Evolutionary conservation across 73 alveolate genomes (phyloP), one percentile per base, ranked within the genome.

Genomic region (Tetrahymena elliotti): DNA sequence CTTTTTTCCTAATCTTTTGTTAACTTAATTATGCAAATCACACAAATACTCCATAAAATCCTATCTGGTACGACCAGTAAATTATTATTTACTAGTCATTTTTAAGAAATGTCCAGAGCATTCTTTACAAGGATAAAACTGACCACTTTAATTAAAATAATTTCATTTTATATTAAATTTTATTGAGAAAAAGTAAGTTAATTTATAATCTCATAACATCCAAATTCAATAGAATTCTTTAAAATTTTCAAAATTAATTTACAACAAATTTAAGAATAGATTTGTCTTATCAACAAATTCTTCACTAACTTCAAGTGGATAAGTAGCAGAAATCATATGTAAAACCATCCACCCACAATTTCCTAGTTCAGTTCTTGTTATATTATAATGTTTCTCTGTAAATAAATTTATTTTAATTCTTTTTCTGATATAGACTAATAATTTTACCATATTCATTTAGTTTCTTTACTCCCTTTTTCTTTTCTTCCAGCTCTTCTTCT

Each of bases 281-380:
- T 94, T 94, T 1, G 93, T 94, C 93, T 94, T 94, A 37, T 84
- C 83, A 33, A 92, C 93, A 93, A 94, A 94, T 92, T 84, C 92
- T 35, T 84, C 93, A 84, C 39, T 93, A 52, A 94, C 93, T 33
- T 94, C 93, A 24, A 47, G 95, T 12, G 96, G 95, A 33, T 84
- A 88, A n/a, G 95, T 94, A 24, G 96, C 96, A 38, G 95, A 94
- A 24, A 94, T 94, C 96, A 94, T 94, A 53, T 94, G 96, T 52
- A 94, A 94, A 15, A 94, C 47, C 47, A 94, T 88, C 96, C 96
- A 94, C 6, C 95, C 95, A 20, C 35, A 33, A 34, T 82, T 88
- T 31, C 95, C 96, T 15, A 94, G 84, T 52, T 94, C 84, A 7
- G 41, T 83, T 52, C 96, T 94, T 40, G 95, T 94, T 15, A 94